A percentile compares a stretch with the other conserved stretches of the same genome.
These are phyloP conservation scores for Rutstroemia sydowiana DNA, from an alignment of 2,329 filamentous ascomycete genomes.

Conservation along the genomic window DNA sequence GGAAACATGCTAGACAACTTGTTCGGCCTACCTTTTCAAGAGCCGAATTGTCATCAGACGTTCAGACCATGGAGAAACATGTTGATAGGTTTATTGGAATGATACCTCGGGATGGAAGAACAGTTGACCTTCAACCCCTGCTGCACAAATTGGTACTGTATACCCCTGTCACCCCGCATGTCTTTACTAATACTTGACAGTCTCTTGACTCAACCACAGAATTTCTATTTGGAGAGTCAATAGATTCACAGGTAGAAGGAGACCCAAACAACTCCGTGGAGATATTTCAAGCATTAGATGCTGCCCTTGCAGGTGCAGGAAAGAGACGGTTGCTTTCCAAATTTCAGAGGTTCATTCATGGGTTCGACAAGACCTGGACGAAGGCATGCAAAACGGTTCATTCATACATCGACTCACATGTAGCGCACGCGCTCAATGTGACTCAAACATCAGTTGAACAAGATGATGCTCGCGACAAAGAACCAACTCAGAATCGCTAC, in stretches of 20 bases:
- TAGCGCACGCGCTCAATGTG: background rate
- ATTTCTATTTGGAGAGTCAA: conserved; percentile 1
- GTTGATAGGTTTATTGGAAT: background rate
- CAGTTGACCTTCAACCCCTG: conserved; percentile 5
- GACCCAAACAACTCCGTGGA: background rate
- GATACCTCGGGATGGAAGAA: conserved; percentile 5
- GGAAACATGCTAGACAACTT: conserved; percentile 3
- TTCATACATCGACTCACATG: conserved; percentile 4
- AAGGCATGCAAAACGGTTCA: conserved; percentile 3
- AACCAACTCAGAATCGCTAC: background rate
- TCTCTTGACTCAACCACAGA: conserved; percentile 5
- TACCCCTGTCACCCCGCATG: background rate
- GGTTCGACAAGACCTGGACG: conserved; percentile 2
- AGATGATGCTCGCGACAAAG: background rate
- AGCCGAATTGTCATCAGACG: conserved; percentile 4
- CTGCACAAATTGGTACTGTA: background rate
- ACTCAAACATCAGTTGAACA: background rate
- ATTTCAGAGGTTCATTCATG: background rate
- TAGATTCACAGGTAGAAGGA: background rate
- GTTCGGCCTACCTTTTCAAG: background rate
- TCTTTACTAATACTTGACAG: background rate
- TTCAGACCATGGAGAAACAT: background rate
- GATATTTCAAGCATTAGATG: background rate
- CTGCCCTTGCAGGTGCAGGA: background rate
- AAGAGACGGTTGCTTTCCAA: conserved; percentile 1